Evolutionary conservation across 331 rosid genomes (phyloP).

Genomic region (Prunus yedoensis): DNA sequence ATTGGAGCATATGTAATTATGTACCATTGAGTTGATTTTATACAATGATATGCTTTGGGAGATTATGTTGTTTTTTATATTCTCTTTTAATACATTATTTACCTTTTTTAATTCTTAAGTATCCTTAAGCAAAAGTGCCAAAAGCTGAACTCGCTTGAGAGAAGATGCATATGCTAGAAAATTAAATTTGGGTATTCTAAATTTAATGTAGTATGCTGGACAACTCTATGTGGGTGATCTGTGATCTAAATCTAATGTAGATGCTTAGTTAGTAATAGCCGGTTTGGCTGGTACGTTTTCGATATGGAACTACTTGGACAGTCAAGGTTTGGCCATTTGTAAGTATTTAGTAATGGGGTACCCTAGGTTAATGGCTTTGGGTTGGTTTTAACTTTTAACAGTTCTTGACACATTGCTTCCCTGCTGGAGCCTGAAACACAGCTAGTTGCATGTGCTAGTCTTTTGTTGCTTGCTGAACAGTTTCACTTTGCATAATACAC

Average conservation of each 20-base stretch:
- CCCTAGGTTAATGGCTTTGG: neutral
- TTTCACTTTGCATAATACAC: neutral
- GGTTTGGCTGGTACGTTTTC: neutral
- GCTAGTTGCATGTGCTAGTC: neutral
- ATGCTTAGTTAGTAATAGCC: neutral
- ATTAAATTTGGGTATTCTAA: neutral
- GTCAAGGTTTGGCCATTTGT: neutral
- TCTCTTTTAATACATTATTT: neutral
- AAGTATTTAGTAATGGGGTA: neutral
- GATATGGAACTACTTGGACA: no score
- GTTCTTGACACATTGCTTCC: neutral
- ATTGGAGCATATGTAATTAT: neutral
- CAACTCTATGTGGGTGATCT: neutral
- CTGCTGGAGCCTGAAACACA: neutral
- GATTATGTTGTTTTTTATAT: no score
- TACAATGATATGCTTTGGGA: neutral
- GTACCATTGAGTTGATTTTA: neutral
- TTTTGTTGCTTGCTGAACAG: neutral
- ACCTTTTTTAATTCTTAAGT: neutral
- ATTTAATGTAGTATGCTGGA: neutral
- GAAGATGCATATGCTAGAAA: neutral
- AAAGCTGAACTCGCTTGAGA: neutral
- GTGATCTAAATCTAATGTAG: neutral
- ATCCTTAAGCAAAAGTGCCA: neutral
- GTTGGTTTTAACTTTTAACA: neutral